Conservation (phyloP, 345 rosid species). For the Sonneratia caseolaris region DNA sequence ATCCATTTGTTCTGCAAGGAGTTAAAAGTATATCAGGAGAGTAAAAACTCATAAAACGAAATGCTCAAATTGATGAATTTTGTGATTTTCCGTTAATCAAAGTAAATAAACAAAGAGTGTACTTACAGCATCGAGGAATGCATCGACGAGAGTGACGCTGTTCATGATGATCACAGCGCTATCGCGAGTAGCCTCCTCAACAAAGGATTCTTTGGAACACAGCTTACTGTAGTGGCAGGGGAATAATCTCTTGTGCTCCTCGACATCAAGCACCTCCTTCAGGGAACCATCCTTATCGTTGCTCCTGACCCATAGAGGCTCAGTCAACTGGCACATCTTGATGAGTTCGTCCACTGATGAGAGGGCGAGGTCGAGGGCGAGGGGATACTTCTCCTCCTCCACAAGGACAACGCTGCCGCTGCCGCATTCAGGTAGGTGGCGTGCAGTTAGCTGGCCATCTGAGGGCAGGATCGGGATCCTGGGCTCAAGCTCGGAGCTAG, state of each 20-base stretch:
- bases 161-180: conserved; percentile 81
- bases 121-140: conserved; percentile 77
- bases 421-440: conserved; percentile 23
- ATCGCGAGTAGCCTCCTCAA: conserved; percentile 61
- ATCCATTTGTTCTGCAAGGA: conserved; percentile 63
- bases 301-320: conserved; percentile 66
- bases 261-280: conserved; percentile 42
- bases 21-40: neutral
- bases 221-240: conserved; percentile 49
- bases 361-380: conserved; percentile 63
- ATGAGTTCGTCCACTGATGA: conserved; percentile 61
- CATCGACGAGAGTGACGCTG: conserved; percentile 66
- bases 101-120: neutral
- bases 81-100: neutral
- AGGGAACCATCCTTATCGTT: conserved; percentile 9
- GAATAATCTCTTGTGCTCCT: conserved; percentile 58
- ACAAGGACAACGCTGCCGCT: conserved; percentile 25
- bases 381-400: conserved; percentile 51
- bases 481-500: conserved; percentile 37
- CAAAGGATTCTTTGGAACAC: conserved; percentile 28
- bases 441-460: conserved; percentile 12
- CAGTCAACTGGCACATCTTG: conserved; percentile 47
- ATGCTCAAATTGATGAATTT: neutral
- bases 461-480: conserved; percentile 29
- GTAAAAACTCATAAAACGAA: neutral